phyloP scores from a whole-genome alignment of 2,329 filamentous ascomycete genomes.

The Pseudopithomyces chartarum region DNA sequence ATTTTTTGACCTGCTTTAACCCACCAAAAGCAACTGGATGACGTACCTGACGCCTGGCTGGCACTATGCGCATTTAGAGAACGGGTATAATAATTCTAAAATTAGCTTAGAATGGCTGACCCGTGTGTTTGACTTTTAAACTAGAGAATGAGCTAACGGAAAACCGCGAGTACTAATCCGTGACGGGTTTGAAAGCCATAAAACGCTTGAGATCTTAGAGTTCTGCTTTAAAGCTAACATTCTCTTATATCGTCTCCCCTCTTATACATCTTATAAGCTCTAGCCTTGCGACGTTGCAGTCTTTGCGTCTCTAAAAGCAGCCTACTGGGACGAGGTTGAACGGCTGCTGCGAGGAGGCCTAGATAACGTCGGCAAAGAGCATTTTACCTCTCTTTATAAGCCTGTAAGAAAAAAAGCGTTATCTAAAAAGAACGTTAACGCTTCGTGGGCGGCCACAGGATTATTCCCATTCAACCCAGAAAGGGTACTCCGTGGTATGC shows the following conservation, averaged over 20 bases:
- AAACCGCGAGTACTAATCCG: background rate
- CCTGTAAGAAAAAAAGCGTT: constrained; percentile 17
- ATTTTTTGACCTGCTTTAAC: too few relatives aligned
- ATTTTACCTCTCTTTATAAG: constrained; percentile 31
- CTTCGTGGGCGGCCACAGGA: constrained; percentile 13
- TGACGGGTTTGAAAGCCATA: background rate
- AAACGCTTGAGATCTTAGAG: background rate
- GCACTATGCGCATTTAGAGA: constrained; percentile 13
- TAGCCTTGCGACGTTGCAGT: constrained; percentile 22
- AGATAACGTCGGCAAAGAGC: constrained; percentile 26
- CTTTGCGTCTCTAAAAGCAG: constrained; percentile 26
- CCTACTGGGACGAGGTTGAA: constrained; percentile 29
- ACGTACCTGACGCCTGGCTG: constrained; percentile 20
- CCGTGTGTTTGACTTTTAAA: background rate
- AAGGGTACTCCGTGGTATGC: background rate
- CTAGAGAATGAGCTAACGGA: background rate
- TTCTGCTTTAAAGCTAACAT: background rate
- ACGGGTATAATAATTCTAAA: constrained; percentile 29
- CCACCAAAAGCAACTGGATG: too few relatives aligned
- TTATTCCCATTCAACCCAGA: background rate
- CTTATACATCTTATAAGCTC: too few relatives aligned
- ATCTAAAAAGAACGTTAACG: constrained; percentile 29
- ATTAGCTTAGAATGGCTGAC: constrained; percentile 39
- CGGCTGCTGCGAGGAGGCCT: constrained; percentile 20
- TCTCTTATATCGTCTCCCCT: constrained; percentile 12